These are phyloP conservation scores for Talaromyces ruber DNA, from an alignment of 495 filamentous ascomycete genomes.

Conservation along the genomic window DNA sequence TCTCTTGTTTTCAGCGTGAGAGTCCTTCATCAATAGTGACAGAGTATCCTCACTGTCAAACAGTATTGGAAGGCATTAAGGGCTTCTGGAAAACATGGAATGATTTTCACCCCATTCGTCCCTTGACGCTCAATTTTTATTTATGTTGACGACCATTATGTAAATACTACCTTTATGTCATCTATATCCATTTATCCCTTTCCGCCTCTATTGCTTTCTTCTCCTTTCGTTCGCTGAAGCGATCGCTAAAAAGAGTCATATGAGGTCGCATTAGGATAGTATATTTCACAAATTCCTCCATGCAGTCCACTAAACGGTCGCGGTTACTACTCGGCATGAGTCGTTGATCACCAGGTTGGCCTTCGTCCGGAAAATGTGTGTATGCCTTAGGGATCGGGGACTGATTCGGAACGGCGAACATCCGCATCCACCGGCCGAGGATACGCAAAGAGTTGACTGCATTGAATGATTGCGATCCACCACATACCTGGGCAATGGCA, in stretches of 20 bases:
- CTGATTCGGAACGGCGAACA: constrained; percentile 68
- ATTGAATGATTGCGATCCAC: constrained; percentile 66
- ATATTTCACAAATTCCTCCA: constrained; percentile 74
- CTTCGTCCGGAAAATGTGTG: constrained; percentile 56
- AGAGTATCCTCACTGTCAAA: not conserved
- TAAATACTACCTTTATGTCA: not conserved
- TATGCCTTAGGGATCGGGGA: constrained; percentile 57
- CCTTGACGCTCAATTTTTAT: constrained; percentile 1
- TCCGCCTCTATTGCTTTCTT: constrained; percentile 14
- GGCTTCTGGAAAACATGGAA: not conserved
- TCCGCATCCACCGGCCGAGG: constrained; percentile 69
- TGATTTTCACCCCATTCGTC: not conserved
- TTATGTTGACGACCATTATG: constrained; percentile 2
- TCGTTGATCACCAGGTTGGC: constrained; percentile 41
- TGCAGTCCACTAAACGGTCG: constrained; percentile 63
- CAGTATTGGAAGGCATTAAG: not conserved
- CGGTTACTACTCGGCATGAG: constrained; percentile 54
- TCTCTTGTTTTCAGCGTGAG: not conserved
- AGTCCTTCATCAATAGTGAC: not conserved
- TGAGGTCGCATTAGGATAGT: constrained; percentile 58
- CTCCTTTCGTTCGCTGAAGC: constrained; percentile 50
- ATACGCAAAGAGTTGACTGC: constrained; percentile 62
- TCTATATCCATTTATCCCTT: too few relatives aligned
- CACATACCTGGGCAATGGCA: constrained; percentile 55
- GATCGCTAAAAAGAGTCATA: constrained; percentile 54